Percentiles rank a stretch among this genome's conserved stretches.
Evolutionary conservation across 768 basidiomycete genomes (phyloP).

Genomic region (Serendipita vermifera): DNA sequence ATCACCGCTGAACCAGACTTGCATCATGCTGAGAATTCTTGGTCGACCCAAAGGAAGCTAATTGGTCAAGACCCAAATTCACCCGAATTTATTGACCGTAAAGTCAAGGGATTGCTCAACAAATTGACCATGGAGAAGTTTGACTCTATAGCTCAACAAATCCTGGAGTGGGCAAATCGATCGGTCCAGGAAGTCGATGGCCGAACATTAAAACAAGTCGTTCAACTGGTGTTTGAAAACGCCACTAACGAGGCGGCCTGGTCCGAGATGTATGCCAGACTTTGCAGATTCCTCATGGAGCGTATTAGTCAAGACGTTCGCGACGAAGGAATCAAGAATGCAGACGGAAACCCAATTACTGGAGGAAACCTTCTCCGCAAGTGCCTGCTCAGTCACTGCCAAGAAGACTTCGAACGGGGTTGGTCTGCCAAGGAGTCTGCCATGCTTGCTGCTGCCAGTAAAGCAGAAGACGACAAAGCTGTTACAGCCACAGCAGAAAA

Average conservation of each 20-base stretch:
- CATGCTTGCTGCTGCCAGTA: slow-evolving; percentile 71
- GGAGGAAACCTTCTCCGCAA: slow-evolving; percentile 94
- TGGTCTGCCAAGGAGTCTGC: slow-evolving; percentile 85
- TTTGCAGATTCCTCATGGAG: slow-evolving; percentile 95
- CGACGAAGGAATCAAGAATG: slow-evolving; percentile 71
- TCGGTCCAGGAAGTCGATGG: slow-evolving; percentile 87
- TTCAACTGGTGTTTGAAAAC: slow-evolving; percentile 92
- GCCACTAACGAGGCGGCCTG: slow-evolving; percentile 91
- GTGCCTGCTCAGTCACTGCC: slow-evolving; percentile 91
- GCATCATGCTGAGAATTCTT: slow-evolving; percentile 3
- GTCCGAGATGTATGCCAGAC: slow-evolving; percentile 94
- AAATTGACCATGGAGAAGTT: slow-evolving; percentile 96
- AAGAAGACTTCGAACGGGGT: slow-evolving; percentile 94
- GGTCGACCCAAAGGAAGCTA: slow-evolving; percentile 23
- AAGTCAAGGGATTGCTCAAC: slow-evolving; percentile 85
- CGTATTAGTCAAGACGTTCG: slow-evolving; percentile 76
- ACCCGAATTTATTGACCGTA: slow-evolving; percentile 80
- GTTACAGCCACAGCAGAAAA: slow-evolving; percentile 50
- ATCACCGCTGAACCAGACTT: not conserved
- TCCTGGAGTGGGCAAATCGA: slow-evolving; percentile 90
- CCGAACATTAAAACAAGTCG: slow-evolving; percentile 88
- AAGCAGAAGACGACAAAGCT: slow-evolving; percentile 76
- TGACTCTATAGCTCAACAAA: slow-evolving; percentile 89
- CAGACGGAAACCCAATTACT: slow-evolving; percentile 76
- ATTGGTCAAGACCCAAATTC: slow-evolving; percentile 43